Percentiles rank a stretch among this genome's conserved stretches.
These are phyloP conservation scores for Alternaria gansuensis DNA, from an alignment of 2,329 filamentous ascomycete species.

Conservation along the genomic window DNA sequence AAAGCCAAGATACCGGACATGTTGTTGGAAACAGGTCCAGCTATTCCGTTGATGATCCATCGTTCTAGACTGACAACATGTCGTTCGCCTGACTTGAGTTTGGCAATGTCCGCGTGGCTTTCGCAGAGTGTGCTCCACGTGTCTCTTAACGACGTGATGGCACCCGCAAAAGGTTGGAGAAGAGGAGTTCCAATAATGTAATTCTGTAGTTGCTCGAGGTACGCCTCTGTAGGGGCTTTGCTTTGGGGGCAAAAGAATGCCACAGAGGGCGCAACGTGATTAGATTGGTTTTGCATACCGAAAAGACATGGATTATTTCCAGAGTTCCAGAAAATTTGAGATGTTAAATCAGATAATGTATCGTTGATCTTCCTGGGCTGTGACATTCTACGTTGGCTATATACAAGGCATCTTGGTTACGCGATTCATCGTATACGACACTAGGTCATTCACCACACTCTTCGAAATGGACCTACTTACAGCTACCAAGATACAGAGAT, in stretches of 20 bases:
- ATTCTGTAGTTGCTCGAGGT: conserved; percentile 26
- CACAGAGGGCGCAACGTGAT: conserved; percentile 19
- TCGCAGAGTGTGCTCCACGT: conserved; percentile 20
- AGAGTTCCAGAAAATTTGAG: not conserved
- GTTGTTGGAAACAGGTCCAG: conserved; percentile 25
- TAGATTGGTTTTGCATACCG: conserved; percentile 7
- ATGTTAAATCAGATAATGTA: not conserved
- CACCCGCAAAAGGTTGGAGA: conserved; percentile 14
- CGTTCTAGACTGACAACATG: conserved; percentile 17
- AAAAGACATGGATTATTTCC: not conserved
- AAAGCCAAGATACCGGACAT: conserved; percentile 28
- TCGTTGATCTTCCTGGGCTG: not conserved
- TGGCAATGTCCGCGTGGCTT: conserved; percentile 18
- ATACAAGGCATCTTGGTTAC: conserved; percentile 1
- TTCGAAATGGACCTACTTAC: conserved; percentile 7
- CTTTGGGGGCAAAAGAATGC: conserved; percentile 36
- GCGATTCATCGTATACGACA: conserved; percentile 1
- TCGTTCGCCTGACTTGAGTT: conserved; percentile 14
- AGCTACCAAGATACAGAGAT: conserved; percentile 2
- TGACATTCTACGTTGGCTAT: conserved; percentile 4
- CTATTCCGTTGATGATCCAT: conserved; percentile 26
- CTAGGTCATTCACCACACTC: conserved; percentile 1
- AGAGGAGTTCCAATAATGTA: conserved; percentile 20
- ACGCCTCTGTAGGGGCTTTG: conserved; percentile 30
- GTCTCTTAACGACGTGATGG: conserved; percentile 13